Base-by-base conservation (phyloP, 176 grass and related monocot species). In the Juncus effusus region DNA sequence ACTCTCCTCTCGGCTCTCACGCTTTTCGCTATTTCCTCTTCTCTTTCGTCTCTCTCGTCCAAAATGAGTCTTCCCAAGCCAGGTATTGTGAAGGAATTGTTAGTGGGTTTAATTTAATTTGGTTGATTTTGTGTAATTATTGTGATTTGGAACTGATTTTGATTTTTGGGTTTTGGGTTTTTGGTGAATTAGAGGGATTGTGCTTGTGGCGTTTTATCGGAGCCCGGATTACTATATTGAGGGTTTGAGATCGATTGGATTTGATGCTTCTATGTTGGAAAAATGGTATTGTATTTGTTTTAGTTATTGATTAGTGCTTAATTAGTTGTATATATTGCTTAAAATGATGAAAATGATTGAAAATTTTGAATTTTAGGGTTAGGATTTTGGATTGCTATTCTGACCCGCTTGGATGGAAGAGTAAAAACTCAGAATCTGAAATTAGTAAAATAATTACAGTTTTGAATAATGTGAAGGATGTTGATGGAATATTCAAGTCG, bases 381-480 rank as follows among this genome's bases (percentile, higher is more conserved):
- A 63, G 75, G 5, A 75, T 97, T 64, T 51, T 92, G 66, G 94
- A 97, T 81, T 97, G 85, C 80, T 92, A 86, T 63, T 82, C 83
- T 13, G 88, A 97, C 67, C 88, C 94, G 5, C 73, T 92, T 54
- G 94, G 85, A 38, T 97, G 94, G 94, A 92, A 97, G 28, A 40
- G 81, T 76, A 47, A 12, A 38, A 59, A 58, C 42, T 69, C 37
- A 7, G 45, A 49, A 12, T 56, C 63, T 56, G 69, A 44, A 49
- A 75, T 49, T 10, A 77, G 77, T 61, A 72, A 51, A 5, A 67
- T 63, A 14, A 44, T 82, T 64, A 42, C 51, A 45, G 10, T 73
- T 84, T 82, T 92, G 49, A 86, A 73, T 70, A 67, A 77, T 69
- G 77, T 84, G 47, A 91, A 81, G 54, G 74, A 97, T 81, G 10